Base-by-base conservation (phyloP, 1,139 yeast species). In the Meyerozyma elateridarum region DNA sequence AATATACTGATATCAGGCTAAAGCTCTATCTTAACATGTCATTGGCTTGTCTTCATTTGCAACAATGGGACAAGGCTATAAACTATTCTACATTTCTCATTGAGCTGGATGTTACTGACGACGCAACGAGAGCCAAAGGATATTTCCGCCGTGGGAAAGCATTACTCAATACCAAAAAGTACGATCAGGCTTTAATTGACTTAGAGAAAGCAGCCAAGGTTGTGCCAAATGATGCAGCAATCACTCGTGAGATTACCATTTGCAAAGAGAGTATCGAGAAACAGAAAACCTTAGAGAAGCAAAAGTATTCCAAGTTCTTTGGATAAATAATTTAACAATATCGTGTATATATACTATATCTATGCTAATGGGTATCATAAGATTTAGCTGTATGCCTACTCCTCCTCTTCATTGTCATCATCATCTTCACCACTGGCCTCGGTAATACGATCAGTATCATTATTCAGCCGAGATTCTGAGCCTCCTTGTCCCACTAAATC, bases 21-120 rank as follows among this genome's bases (percentile, higher is more conserved):
- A 78, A 79, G 39, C 37, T 80, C 2, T 81, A 75, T 44, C 59
- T 81, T 40, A 83, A 83, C 45, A 41, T 82, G 18, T 67, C 84
- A 1, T 54, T 83, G 36, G 73, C 66, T 0, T 52, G 67, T 21
- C 59, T 74, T 30, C 76, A 78, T 38, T 40, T 74, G 40, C 55
- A 66, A 28, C 59, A 75, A 12, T 75, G 56, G 38, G 48, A 52
- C 12, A 61, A 60, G 31, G 61, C 80, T 2, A 60, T 71, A 5
- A 73, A 70, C 37, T 82, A 73, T 48, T 64, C 79, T 4, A 60
- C 69, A 0, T 81, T 61, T 45, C 49, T 81, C 16, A 47, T 83
- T 15, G 89, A 79, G 18, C 56, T 72, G 60, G 39, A 38, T 14
- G 45, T 44, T 15, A 35, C 36, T 26, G 40, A 15, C 32, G 38